Base-by-base conservation (phyloP, 768 basidiomycete genomes). In the Tylopilus sp. region DNA sequence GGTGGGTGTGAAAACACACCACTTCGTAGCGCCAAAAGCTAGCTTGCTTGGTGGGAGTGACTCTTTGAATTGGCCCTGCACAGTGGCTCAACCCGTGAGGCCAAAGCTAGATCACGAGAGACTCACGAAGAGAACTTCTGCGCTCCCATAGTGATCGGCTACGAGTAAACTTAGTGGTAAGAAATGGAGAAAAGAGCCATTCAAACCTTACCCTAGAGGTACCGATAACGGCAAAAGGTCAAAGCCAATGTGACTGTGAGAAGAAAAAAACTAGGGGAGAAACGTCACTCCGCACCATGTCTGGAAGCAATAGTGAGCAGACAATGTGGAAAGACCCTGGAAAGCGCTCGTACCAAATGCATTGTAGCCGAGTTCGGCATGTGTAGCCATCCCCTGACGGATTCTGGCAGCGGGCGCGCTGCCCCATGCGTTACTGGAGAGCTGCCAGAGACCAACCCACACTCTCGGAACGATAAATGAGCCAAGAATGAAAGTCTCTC, bases 91-190 rank as follows among this genome's bases (percentile, higher is more conserved):
- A 38, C 37, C 16, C 30, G 29, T 26, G 50, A 11, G 38, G 30
- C 37, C 21, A 42, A 43, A 24, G 7, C 30, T 29, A 49, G 45
- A 21, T 17, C 21, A 50, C 50, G 54, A 34, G 40, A 25, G 17
- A 69, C 82, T 49, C 71, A 91, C 90, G 58, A 88, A 92, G 54
- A 91, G 79, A 55, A 88, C 80, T 67, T 92, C 90, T 21, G 90
- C 82, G 61, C 84, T 82, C 16, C 90, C 90, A 74, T 92, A 92
- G 71, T 92, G 91, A 73, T 92, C 90, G 61, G 90, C 90, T 89
- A 57, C 7, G 53, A 50, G 53, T 43, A 52, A 36, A 48, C 45
- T 55, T 49, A 64, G 54, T 51, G 52, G 53, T 22, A 42, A 33
- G 48, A 31, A 37, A 26, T 17, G 31, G 22, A 33, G 47, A 47